Evolutionary conservation across 1,284 basidiomycete species (phyloP).

Genomic region (Melampsora americana): DNA sequence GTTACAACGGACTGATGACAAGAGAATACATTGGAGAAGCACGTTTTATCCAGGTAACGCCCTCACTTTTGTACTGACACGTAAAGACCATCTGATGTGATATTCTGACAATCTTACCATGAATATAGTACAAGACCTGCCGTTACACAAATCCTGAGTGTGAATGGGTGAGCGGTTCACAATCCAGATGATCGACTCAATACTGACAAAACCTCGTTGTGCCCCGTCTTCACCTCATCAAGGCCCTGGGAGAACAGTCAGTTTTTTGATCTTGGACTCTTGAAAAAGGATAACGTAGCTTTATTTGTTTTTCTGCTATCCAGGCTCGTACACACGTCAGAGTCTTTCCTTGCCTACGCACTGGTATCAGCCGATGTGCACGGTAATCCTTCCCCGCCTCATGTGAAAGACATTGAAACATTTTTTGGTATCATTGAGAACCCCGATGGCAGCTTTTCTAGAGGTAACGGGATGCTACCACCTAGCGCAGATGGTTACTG

Average conservation of each 20-base stretch:
- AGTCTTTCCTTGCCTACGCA: neutral
- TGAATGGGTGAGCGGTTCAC: too few species aligned
- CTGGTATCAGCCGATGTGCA: neutral
- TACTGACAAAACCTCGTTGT: too few species aligned
- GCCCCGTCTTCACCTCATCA: too few species aligned
- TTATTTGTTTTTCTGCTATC: neutral
- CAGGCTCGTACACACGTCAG: neutral
- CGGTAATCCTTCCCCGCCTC: neutral
- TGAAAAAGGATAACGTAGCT: neutral
- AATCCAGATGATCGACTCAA: too few species aligned
- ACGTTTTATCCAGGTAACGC: too few species aligned
- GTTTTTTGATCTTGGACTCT: too few species aligned
- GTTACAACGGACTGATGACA: neutral
- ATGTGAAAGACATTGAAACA: conserved; percentile 6
- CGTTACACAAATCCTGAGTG: too few species aligned
- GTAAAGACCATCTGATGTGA: too few species aligned
- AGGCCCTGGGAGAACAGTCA: too few species aligned
- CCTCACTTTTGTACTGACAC: too few species aligned
- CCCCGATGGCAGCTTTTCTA: neutral
- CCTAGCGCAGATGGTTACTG: neutral
- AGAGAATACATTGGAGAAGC: neutral
- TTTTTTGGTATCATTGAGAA: conserved; percentile 10
- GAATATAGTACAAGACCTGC: too few species aligned
- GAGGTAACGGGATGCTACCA: neutral
- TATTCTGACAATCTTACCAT: too few species aligned